Base-by-base conservation (phyloP, 1,139 yeast genomes). In the Candida mesenterica region DNA sequence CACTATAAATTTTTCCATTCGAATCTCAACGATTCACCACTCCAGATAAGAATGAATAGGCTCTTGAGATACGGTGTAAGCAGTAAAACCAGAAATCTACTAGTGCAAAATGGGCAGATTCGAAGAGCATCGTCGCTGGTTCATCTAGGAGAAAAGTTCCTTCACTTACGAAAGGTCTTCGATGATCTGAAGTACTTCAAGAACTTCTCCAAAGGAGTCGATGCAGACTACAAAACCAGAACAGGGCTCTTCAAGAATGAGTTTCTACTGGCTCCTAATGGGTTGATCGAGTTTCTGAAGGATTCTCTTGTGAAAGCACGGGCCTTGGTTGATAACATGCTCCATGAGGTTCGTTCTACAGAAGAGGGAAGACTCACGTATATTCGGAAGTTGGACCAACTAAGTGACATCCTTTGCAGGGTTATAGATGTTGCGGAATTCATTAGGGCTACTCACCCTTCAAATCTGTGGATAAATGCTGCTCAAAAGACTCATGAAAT, bases 341-440 rank as follows among this genome's bases (percentile, higher is more conserved):
- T 78, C 9, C 45, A 50, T 4, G 82, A 79, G 32, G 64, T 57
- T 15, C 42, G 50, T 13, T 55, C 59, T 15, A 53, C 70, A 1
- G 60, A 58, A 2, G 63, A 65, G 14, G 87, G 82, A 1, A 59
- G 75, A 32, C 50, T 65, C 24, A 59, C 66, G 10, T 86, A 78
- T 41, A 77, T 92, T 36, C 54, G 78, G 34, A 79, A 80, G 36
- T 62, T 92, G 42, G 99, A 92, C 57, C 79, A 89, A 46, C 64
- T 94, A 29, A 85, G 96, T 50, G 98, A 92, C 56, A 75, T 85
- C 15, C 62, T 92, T 29, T 92, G 99, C 56, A 77, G 96, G 41
- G 97, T 88, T 6, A 90, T 92, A 30, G 99, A 92, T 57, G 77
- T 90, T 37, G 94, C 96, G 18, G 98, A 92, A 48, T 92, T 92